Evolutionary conservation across 176 grass and related monocot species (phyloP), one percentile per base, ranked within the genome.

Genomic region (Ampelocalamus luodianensis): DNA sequence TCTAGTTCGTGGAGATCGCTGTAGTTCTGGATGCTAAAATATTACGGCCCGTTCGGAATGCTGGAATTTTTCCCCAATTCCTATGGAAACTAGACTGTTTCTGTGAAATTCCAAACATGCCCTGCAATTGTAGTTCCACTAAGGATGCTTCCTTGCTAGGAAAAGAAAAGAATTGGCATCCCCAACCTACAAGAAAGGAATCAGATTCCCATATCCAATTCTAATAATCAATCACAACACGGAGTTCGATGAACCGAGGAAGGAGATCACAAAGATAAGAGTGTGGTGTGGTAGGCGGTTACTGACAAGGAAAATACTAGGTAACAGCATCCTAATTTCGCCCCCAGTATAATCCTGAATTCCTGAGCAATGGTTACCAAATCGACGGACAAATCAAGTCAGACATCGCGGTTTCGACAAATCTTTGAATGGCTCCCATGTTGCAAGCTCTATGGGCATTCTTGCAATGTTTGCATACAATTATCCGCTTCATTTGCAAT

Each of bases 151-250:
- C 50, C 5, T 32, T 76, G 10, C 38, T 23, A 68, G 63, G 64
- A 22, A 81, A 75, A 16, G 49, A 4, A 43, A 50, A 48, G 11
- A 6, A 20, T 22, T 15, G 50, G 42, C 17, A 32, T 37, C n/a
- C 18, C 23, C 43, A 23, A 3, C 23, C 39, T 17, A 43, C 42
- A 85, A 74, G 77, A 18, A 81, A 85, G 29, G 88, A 59, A 59
- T 5, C 20, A 39, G 45, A 15, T 80, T 81, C 43, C 5, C 5
- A 12, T n/a, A 48, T 20, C 26, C 26, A 8, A 9, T 50, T 49
- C 17, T 18, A 50, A 3, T 43, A 11, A 45, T 45, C 34, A 24
- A 67, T 29, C 48, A 10, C 10, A 72, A 0, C 6, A 40, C 9
- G 9, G 32, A 17, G 15, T 45, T 2, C 1, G 23, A 72, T 8